phyloP scores from a whole-genome alignment of 768 basidiomycete species.

The Flagelloscypha sp. region DNA sequence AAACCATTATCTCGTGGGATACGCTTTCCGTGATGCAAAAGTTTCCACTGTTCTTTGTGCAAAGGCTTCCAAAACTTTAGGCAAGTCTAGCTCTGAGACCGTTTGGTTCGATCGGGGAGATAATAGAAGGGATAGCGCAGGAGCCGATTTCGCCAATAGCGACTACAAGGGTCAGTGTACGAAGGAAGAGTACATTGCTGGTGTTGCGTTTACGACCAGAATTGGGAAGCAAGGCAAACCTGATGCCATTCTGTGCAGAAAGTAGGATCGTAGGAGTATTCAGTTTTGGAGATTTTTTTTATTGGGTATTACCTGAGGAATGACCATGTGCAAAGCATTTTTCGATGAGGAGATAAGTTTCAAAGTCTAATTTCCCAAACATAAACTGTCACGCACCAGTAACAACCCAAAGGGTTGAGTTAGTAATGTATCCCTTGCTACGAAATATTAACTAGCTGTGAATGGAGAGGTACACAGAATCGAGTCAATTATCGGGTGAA shows the following conservation, averaged over 20 bases:
- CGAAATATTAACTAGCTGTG: too few relatives aligned
- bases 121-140: slow-evolving; percentile 5
- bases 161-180: slow-evolving; percentile 10
- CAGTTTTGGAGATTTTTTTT: too few relatives aligned
- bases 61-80: slow-evolving; percentile 4
- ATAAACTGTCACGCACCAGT: too few relatives aligned
- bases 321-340: too few relatives aligned
- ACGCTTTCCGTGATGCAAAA: slow-evolving; percentile 8
- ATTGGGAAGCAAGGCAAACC: slow-evolving; percentile 7
- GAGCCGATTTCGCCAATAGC: slow-evolving; percentile 8
- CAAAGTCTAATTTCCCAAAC: too few relatives aligned
- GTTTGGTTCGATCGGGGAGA: slow-evolving; percentile 13
- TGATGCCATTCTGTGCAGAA: slow-evolving; percentile 2
- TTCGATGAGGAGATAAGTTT: too few relatives aligned
- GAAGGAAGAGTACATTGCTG: slow-evolving; percentile 8
- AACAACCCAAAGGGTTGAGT: too few relatives aligned
- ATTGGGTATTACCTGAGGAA: too few relatives aligned
- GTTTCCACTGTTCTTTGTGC: slow-evolving; percentile 10
- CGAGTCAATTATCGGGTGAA: too few relatives aligned
- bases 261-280: slow-evolving; percentile 1
- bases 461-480: too few relatives aligned
- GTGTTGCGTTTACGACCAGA: slow-evolving; percentile 11
- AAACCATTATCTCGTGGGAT: slow-evolving; percentile 8
- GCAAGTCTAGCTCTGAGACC: too few relatives aligned
- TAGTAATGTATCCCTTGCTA: too few relatives aligned